These are phyloP conservation scores for Eucalyptus coolabah DNA, from an alignment of 345 rosid genomes.

Conservation along the genomic window DNA sequence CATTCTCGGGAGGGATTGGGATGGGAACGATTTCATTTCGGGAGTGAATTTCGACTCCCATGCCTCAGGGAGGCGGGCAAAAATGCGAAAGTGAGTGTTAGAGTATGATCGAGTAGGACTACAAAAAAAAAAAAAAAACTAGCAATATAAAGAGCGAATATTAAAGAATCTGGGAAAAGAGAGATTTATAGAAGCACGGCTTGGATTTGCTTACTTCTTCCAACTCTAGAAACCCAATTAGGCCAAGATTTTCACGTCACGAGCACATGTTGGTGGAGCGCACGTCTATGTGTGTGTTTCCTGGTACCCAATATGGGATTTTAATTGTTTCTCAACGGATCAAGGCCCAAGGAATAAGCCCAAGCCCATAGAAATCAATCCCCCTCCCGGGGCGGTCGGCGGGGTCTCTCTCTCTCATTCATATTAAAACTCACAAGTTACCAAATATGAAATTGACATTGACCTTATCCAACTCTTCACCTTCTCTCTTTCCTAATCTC, in stretches of 20 bases:
- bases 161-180: neutral
- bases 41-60: too few relatives aligned
- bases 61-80: too few relatives aligned
- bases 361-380: neutral
- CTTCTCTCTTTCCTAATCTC: neutral
- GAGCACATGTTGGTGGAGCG: neutral
- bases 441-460: too few relatives aligned
- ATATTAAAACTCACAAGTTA: too few relatives aligned
- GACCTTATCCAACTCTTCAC: neutral
- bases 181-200: neutral
- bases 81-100: too few relatives aligned
- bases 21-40: too few relatives aligned
- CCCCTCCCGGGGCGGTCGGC: neutral
- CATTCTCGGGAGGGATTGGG: rapidly evolving
- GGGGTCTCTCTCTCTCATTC: too few relatives aligned
- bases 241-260: too few relatives aligned
- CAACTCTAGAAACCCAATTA: neutral
- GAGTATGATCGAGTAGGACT: too few relatives aligned
- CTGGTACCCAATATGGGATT: neutral
- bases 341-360: neutral
- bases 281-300: neutral
- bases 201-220: neutral
- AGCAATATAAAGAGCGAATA: neutral
- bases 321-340: neutral
- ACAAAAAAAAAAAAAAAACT: too few relatives aligned